phyloP scores from a whole-genome alignment of 768 basidiomycete genomes.

The Termitomyces sp. region DNA sequence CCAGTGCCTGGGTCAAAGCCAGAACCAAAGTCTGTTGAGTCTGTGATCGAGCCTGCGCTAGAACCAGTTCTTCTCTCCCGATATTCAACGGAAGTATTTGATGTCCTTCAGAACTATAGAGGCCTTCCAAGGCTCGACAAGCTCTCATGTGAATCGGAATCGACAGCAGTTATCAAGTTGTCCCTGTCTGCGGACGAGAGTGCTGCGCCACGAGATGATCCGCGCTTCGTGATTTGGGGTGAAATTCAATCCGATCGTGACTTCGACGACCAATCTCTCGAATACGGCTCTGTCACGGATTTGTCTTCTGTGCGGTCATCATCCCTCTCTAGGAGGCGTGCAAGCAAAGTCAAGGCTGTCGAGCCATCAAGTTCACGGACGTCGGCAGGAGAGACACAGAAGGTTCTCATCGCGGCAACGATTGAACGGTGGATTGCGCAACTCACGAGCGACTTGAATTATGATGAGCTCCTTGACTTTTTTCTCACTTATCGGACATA shows the following conservation, averaged over 20 bases:
- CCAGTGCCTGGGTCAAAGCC: slow-evolving; percentile 17
- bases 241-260: slow-evolving; percentile 39
- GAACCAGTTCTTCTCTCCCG: slow-evolving; percentile 56
- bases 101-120: slow-evolving; percentile 76
- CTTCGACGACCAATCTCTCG: slow-evolving; percentile 29
- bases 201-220: slow-evolving; percentile 79
- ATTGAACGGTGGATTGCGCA: slow-evolving; percentile 94
- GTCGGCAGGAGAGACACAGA: slow-evolving; percentile 30
- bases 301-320: slow-evolving; percentile 26
- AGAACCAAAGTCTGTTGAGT: not conserved
- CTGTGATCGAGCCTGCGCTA: slow-evolving; percentile 34
- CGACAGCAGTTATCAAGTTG: slow-evolving; percentile 70
- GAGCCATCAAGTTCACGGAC: slow-evolving; percentile 23
- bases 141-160: slow-evolving; percentile 50
- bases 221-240: slow-evolving; percentile 91
- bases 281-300: slow-evolving; percentile 33
- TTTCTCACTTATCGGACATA: slow-evolving; percentile 92
- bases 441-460: slow-evolving; percentile 80
- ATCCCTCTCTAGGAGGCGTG: slow-evolving; percentile 33
- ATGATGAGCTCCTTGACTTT: slow-evolving; percentile 85
- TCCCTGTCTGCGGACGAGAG: slow-evolving; percentile 64
- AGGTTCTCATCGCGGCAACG: slow-evolving; percentile 80
- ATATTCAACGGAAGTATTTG: slow-evolving; percentile 75
- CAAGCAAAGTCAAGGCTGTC: slow-evolving; percentile 29
- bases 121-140: slow-evolving; percentile 74